A percentile compares a stretch with the other conserved stretches of the same genome.
These are phyloP conservation scores for Annona squamosa DNA, from an alignment of 164 flowering plant genomes.

Conservation along the genomic window DNA sequence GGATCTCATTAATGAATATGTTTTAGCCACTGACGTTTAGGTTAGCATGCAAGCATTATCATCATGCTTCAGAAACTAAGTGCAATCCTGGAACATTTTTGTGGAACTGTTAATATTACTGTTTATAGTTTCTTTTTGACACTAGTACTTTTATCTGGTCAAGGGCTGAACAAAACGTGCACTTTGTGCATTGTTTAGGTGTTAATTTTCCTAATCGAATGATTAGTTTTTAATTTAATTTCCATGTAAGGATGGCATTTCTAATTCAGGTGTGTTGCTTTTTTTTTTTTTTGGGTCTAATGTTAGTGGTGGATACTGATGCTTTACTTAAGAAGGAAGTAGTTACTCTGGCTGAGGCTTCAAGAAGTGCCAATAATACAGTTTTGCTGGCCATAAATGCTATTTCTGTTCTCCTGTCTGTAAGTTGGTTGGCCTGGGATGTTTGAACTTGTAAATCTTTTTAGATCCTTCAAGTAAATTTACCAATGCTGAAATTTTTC, in stretches of 20 bases:
- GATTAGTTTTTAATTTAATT: too few species aligned
- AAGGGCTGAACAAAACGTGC: too few species aligned
- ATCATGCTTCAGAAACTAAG: too few species aligned
- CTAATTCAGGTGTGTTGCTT: background rate
- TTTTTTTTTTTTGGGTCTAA: background rate
- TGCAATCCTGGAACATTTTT: too few species aligned
- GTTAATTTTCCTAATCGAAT: too few species aligned
- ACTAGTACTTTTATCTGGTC: too few species aligned
- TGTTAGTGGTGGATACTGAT: slow-evolving; percentile 74
- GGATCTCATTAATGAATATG: too few species aligned
- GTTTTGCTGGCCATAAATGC: slow-evolving; percentile 64
- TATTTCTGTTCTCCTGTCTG: slow-evolving; percentile 54
- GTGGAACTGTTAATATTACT: too few species aligned
- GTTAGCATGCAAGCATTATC: too few species aligned
- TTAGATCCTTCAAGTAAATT: background rate
- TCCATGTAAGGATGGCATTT: background rate
- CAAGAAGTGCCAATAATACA: slow-evolving; percentile 75
- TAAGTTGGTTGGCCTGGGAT: slow-evolving; percentile 30
- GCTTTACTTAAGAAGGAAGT: slow-evolving; percentile 60
- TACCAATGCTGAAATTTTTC: slow-evolving; percentile 18
- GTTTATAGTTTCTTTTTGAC: too few species aligned
- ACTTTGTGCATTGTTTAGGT: too few species aligned
- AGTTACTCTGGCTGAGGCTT: slow-evolving; percentile 86
- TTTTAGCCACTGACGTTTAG: too few species aligned
- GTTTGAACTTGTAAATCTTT: slow-evolving; percentile 1